Conservation (phyloP, 495 filamentous ascomycete genomes). For the Penicillium pulvis region DNA sequence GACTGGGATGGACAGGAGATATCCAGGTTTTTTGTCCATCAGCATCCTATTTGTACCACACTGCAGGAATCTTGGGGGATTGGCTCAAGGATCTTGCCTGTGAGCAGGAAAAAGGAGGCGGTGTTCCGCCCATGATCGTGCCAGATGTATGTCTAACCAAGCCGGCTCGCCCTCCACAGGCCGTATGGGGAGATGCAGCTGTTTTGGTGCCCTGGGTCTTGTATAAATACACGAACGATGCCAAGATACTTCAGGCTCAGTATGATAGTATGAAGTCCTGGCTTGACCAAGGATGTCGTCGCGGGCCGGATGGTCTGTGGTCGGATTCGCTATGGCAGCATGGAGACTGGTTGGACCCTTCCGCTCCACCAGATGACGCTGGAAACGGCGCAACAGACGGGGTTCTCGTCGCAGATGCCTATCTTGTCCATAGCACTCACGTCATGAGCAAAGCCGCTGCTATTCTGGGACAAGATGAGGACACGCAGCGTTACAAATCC, state of each 20-base stretch:
- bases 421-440: conserved; percentile 52
- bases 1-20: conserved; percentile 59
- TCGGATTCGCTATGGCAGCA: conserved; percentile 40
- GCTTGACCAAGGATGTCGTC: conserved; percentile 48
- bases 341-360: conserved; percentile 59
- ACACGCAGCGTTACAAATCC: conserved; percentile 27
- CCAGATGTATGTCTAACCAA: conserved; percentile 28
- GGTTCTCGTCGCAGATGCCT: conserved; percentile 52
- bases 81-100: conserved; percentile 48
- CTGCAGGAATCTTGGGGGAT: conserved; percentile 44
- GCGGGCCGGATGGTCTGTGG: conserved; percentile 44
- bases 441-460: conserved; percentile 29
- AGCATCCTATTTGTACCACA: conserved; percentile 52
- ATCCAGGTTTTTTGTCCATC: conserved; percentile 51
- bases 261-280: conserved; percentile 48
- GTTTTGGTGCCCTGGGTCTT: conserved; percentile 49
- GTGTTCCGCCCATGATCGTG: conserved; percentile 37
- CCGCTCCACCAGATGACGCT: conserved; percentile 46
- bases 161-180: conserved; percentile 28
- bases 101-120: conserved; percentile 36
- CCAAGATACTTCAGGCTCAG: conserved; percentile 41
- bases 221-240: conserved; percentile 47
- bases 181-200: conserved; percentile 53
- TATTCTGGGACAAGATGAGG: conserved; percentile 30
- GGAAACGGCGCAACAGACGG: conserved; percentile 44